Evolutionary conservation across 257 asterid genomes (phyloP), one percentile per base, ranked within the genome.

Genomic region (Handroanthus guayacan): DNA sequence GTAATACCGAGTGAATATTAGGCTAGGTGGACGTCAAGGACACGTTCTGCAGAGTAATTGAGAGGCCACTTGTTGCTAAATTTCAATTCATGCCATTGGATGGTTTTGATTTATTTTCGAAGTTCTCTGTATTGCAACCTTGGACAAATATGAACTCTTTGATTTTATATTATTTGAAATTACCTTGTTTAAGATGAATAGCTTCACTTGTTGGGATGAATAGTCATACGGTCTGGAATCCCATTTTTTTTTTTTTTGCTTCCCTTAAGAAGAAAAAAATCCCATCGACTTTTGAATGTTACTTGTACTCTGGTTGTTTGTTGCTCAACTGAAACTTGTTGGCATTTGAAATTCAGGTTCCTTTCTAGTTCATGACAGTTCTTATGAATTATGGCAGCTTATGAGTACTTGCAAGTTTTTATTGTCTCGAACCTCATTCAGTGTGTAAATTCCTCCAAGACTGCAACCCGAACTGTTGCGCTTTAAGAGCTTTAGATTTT

Each of bases 21-120:
- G 67, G 11, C 43, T 75, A 6, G 47, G 65, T 61, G 41, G 78
- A 70, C 41, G 67, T 65, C 54, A 56, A 61, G 60, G 50, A 10
- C 63, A 14, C 34, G 25, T 48, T 50, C 41, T 69, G 75, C 48
- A 2, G 45, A 52, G 54, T 48, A 71, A 25, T n/a, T 60, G 67
- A 72, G 69, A 13, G 78, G 36, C 50, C 38, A 34, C 9, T 64
- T 43, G 8, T 51, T 31, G 48, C 41, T 60, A 60, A 39, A 13
- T 51, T 43, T 76, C 31, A 8, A 11, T 14, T 4, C 18, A 5
- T 62, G 37, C 25, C 5, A 9, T 36, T 44, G 44, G 58, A 11
- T 72, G 60, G 74, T 45, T 71, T 69, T 62, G 36, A n/a, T 39
- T 66, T 61, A 31, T 39, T 68, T 10, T 74, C 34, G 10, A 48